These are phyloP conservation scores for Hyaloscypha finlandica DNA, from an alignment of 495 filamentous ascomycete genomes.

Conservation along the genomic window DNA sequence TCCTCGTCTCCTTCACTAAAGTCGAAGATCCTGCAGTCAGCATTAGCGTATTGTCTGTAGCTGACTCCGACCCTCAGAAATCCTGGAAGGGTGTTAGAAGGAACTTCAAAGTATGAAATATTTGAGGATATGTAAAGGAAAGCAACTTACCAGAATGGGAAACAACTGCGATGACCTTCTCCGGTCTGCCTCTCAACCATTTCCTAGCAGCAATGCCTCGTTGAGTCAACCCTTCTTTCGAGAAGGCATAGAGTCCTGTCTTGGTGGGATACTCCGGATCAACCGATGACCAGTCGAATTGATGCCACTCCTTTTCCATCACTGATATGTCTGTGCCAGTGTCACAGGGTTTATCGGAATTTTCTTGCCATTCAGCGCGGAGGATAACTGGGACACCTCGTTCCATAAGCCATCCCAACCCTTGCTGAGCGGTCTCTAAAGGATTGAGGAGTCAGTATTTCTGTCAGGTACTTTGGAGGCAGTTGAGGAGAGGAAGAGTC, in stretches of 20 bases:
- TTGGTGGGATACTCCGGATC: constrained; percentile 60
- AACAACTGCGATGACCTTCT: constrained; percentile 63
- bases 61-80: constrained; percentile 18
- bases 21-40: constrained; percentile 63
- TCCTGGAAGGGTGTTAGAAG: not conserved
- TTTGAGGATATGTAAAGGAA: constrained; percentile 28
- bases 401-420: constrained; percentile 53
- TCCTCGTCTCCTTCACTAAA: constrained; percentile 43
- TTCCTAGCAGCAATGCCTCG: constrained; percentile 50
- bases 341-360: constrained; percentile 58
- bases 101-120: too few relatives aligned
- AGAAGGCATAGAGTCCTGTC: constrained; percentile 53
- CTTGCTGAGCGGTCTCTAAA: constrained; percentile 49
- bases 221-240: constrained; percentile 44
- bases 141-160: constrained; percentile 56
- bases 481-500: too few relatives aligned
- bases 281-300: constrained; percentile 52
- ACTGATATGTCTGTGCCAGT: constrained; percentile 46
- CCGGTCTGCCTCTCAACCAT: constrained; percentile 51
- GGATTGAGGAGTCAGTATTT: not conserved
- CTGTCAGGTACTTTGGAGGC: too few relatives aligned
- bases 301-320: constrained; percentile 50
- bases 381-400: constrained; percentile 52
- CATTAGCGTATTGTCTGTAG: constrained; percentile 54
- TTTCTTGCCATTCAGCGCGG: constrained; percentile 61